Evolutionary conservation across 345 rosid genomes (phyloP), one percentile per base, ranked within the genome.

Genomic region (Brassica cretica): DNA sequence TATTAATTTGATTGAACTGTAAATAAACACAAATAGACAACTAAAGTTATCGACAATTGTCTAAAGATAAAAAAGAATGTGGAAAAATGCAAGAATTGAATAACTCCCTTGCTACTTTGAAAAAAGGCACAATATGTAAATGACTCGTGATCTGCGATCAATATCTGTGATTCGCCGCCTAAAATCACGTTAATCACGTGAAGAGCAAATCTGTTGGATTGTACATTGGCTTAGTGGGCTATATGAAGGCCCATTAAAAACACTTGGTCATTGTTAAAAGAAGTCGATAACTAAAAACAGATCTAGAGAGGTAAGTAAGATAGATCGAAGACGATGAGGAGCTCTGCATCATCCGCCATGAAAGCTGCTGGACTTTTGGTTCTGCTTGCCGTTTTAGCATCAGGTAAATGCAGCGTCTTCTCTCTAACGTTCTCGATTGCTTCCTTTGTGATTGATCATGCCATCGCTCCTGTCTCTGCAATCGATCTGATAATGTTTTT

Each of bases 351-450:
- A 35, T 70, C 61, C 59, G 84, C 76, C 76, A 49, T 72, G 85
- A 85, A 32, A 81, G 81, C 66, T 41, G 72, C 72, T 15, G 75
- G 83, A 37, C 16, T 85, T 37, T 70, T 84, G 63, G 29, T 81
- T 62, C 59, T 85, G 8, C 60, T 86, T 65, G 25, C 74, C 14
- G 25, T 86, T 14, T 78, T 81, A 21, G 55, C 86, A 6, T 67
- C 79, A 15, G 89, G 89, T 86, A 53, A 46, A 5, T 46, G 16
- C n/a, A 46, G 16, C 55, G 6, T 14, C 55, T 46, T 46, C 15
- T 46, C 53, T 46, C 53, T 46, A 46, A 12, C 15, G 5, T 46
- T 46, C 53, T 46, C 6, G 55, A 46, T 46, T 46, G 5, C 55
- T 14, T 46, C 16, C 55, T 14, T 15, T 46, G 16, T 12, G 55